Evolutionary conservation across 2,329 filamentous ascomycete species (phyloP), one percentile per base, ranked within the genome.

Genomic region (Achaetomium macrosporum): DNA sequence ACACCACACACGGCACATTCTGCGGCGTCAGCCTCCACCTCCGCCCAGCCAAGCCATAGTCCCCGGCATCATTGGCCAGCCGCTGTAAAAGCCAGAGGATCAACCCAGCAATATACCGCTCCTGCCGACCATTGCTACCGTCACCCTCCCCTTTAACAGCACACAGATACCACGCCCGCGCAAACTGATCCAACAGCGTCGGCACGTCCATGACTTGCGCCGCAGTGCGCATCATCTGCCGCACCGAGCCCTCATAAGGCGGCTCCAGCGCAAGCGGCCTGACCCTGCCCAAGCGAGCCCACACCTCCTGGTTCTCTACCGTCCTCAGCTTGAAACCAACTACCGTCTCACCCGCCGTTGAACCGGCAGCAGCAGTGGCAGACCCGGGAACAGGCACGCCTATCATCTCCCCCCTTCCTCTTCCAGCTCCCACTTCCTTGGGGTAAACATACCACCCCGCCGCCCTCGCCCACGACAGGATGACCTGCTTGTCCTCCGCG

Each of bases 381-480:
- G 50, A 36, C n/a, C 41, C 42, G 3, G 12, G 15, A 0, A 47
- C 71, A 40, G 74, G 71, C 5, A 79, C 67, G 0, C 70, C 72
- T 40, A 79, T 71, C 0, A 71, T 69, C 15, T 74, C 69, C 11
- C 8, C 16, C 7, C 25, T 25, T 25, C 25, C 7, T 25, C 25
- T 25, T 25, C 25, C n/a, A n/a, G n/a, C n/a, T 25, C 7, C 25
- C 7, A 4, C 25, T 7, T 25, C 4, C 25, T 25, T 66, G 13
- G 66, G n/a, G n/a, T 60, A 0, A 57, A 36, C 29, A 53, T 15
- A 48, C 61, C 71, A 69, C 10, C 69, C 71, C 2, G 65, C 57
- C 0, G 68, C 59, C 1, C 60, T 57, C 0, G 71, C 72, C 76
- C 77, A 78, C 19, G 64, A 60, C 15, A 63, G 59, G 19, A 77